Base-by-base conservation (phyloP, 2,329 filamentous ascomycete species). In the Fusarium staphyleae region DNA sequence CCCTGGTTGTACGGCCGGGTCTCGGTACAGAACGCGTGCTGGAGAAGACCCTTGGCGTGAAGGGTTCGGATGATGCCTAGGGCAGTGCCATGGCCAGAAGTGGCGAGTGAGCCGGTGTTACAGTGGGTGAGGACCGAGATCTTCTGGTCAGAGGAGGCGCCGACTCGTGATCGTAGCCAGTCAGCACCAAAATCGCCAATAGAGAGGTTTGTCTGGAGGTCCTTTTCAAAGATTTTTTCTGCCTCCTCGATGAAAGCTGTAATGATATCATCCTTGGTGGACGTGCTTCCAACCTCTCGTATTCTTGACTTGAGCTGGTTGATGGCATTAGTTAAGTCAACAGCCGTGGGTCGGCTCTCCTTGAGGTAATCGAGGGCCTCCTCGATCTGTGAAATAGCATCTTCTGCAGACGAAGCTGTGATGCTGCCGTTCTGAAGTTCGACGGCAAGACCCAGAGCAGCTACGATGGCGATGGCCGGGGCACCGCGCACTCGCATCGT, bases 1-100 rank as follows among this genome's bases (percentile, higher is more conserved):
- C 95, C 95, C 77, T 99, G 95, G 78, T 99, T 99, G 76, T 99
- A 99, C 0, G 95, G 95, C 28, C 95, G 85, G 3, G 95, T 99
- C 77, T 99, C 95, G 41, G 93, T 96, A 78, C 93, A 99, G 78
- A 91, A 99, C 32, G 92, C 93, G 69, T 92, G 93, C 57, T 86
- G 81, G 18, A 99, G 81, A 6, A 84, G 79, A 5, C 81, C 79
- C 49, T 80, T 80, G 11, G 83, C 75, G 68, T 90, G 84, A 5
- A 99, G 80, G 4, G 90, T 91, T 51, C 95, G 90, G 65, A 99
- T 92, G 43, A 99, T 95, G 16, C 95, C 95, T 3, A 99, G 81
- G 0, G 95, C 95, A 10, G 95, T 99, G 44, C 95, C 95, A 70
- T 98, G 96, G n/a, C 95, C 95, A 13, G 95, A 96, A 2, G 95